Base-by-base conservation (phyloP, 805 yeast species). In the Isabelozyma gotoi region DNA sequence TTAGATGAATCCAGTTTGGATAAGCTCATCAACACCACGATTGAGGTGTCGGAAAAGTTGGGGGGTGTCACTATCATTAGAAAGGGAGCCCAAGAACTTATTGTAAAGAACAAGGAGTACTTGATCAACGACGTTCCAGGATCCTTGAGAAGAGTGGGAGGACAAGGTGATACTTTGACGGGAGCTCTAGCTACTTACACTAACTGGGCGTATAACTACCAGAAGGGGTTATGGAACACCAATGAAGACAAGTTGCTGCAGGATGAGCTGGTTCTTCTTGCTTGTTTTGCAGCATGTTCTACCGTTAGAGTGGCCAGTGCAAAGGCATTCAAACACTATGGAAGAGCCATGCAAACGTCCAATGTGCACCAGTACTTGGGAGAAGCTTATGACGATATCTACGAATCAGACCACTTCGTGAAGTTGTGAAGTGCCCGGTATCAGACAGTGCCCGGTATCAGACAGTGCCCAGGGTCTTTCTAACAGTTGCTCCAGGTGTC, bases 131-230 rank as follows among this genome's bases (percentile, higher is more conserved):
- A 72, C 29, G 56, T 69, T 24, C 54, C 60, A 12, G 97, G 98
- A 1, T 84, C 94, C 5, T 63, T 68, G 39, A 85, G 88, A 56
- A 74, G 99, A 42, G 95, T 88, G 6, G 97, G 97, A 10, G 99
- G 99, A 0, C 98, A 94, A 66, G 99, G 99, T 19, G 99, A 94
- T 55, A 86, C 97, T 0, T 62, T 94, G 33, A 80, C 92, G 0
- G 99, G 99, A 0, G 71, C 88, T 18, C 65, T 90, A n/a, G 90
- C 91, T 1, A 84, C 96, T 0, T 71, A 92, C 55, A 56, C 87
- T 27, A 87, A 88, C 4, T 92, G 96, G 96, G 80, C 86, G 5
- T 58, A 76, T 18, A 84, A 85, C 10, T 85, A 87, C 57, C 76
- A 78, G 46, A 56, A 73, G 24, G 62, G 70, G 2, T 55, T 84